Evolutionary conservation across 768 basidiomycete species (phyloP).

Genomic region (Cystofilobasidium capitatum): DNA sequence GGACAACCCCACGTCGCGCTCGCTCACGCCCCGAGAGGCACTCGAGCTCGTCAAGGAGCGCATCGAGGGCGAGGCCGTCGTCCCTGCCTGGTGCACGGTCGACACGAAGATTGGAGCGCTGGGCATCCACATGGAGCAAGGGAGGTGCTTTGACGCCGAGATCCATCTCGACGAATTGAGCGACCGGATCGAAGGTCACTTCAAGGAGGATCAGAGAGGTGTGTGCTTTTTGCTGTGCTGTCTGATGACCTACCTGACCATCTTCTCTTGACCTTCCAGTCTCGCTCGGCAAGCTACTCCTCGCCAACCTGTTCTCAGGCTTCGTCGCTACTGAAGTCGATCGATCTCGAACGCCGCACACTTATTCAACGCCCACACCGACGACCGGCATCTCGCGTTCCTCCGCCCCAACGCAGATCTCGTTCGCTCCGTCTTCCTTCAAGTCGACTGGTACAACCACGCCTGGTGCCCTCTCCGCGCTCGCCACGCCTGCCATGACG

Average conservation of each 20-base stretch:
- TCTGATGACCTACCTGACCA: conserved; percentile 23
- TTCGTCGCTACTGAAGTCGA: conserved; percentile 64
- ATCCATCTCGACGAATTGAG: conserved; percentile 81
- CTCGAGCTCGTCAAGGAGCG: conserved; percentile 77
- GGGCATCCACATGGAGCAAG: conserved; percentile 74
- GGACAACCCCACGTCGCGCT: conserved; percentile 46
- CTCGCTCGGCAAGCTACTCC: conserved; percentile 83
- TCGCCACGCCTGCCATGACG: conserved; percentile 59
- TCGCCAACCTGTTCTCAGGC: conserved; percentile 66
- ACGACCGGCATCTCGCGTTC: conserved; percentile 22
- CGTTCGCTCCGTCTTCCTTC: conserved; percentile 19
- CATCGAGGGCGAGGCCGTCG: conserved; percentile 89
- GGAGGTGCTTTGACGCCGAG: conserved; percentile 78
- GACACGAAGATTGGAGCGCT: conserved; percentile 86
- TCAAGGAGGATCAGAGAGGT: conserved; percentile 74
- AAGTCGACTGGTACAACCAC: conserved; percentile 8
- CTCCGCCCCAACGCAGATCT: conserved; percentile 36
- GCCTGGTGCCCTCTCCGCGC: conserved; percentile 37
- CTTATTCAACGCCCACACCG: not conserved
- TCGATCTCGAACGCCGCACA: not conserved
- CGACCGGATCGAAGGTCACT: conserved; percentile 47
- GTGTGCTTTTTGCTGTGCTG: conserved; percentile 19
- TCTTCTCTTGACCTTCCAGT: conserved; percentile 45
- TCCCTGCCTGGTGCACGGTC: conserved; percentile 67
- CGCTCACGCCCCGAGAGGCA: conserved; percentile 46